Evolutionary conservation across 257 asterid genomes (phyloP).

Genomic region (Agastache rugosa): DNA sequence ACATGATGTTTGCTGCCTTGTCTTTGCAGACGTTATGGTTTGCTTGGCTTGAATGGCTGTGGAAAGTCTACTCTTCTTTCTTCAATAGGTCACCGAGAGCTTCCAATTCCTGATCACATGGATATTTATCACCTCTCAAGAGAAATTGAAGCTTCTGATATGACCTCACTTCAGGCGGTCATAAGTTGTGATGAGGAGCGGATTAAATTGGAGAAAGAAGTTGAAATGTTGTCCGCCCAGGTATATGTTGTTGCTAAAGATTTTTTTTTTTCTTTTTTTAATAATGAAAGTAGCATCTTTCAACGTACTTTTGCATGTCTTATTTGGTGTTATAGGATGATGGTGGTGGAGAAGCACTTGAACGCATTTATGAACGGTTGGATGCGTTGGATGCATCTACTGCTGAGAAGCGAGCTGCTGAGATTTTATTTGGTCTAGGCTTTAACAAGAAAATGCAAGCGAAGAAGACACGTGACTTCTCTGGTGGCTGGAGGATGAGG

Average conservation of each 20-base stretch:
- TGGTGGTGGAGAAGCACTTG: conserved; percentile 96
- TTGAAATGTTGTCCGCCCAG: conserved; percentile 79
- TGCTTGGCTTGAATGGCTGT: conserved; percentile 97
- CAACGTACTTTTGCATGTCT: conserved; percentile 1
- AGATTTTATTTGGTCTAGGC: conserved; percentile 92
- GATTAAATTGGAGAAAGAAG: conserved; percentile 82
- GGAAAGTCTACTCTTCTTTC: conserved; percentile 98
- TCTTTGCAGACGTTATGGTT: conserved; percentile 83
- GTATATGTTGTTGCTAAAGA: conserved; percentile 39
- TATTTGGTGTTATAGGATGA: conserved; percentile 60
- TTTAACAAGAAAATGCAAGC: conserved; percentile 89
- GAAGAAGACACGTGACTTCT: conserved; percentile 90
- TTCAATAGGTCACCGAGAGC: conserved; percentile 87
- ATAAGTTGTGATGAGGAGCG: conserved; percentile 95
- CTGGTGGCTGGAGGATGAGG: conserved; percentile 99
- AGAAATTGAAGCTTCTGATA: conserved; percentile 97
- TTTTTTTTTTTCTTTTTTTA: background rate
- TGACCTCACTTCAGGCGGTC: conserved; percentile 96
- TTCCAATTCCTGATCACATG: conserved; percentile 98
- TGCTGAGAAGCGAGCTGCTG: conserved; percentile 99
- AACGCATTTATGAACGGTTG: conserved; percentile 87
- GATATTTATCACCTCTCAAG: conserved; percentile 88
- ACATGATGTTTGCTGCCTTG: conserved; percentile 9
- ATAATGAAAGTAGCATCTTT: background rate
- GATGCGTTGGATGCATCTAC: conserved; percentile 91